Percentiles rank a stretch among this genome's conserved stretches.
phyloP scores from a whole-genome alignment of 805 yeast genomes.

The Suhomyces prunicola region DNA sequence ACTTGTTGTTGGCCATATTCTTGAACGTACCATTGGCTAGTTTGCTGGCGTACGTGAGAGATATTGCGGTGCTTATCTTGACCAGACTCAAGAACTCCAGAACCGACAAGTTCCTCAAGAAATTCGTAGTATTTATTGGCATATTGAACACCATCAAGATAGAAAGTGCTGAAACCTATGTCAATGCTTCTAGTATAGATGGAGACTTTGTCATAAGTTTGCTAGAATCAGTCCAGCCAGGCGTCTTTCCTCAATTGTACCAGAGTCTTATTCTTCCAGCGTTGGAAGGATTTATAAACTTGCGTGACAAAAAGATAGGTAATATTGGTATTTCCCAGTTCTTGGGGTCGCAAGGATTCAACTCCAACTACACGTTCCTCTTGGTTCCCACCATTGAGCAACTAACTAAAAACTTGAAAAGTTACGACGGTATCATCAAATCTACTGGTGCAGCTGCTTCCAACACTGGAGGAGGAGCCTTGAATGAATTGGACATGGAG shows the following conservation, averaged over 20 bases:
- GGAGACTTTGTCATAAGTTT: constrained; percentile 54
- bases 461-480: constrained; percentile 17
- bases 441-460: constrained; percentile 14
- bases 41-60: constrained; percentile 56
- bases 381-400: constrained; percentile 31
- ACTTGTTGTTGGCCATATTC: constrained; percentile 69
- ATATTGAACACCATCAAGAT: constrained; percentile 3
- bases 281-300: constrained; percentile 44
- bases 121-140: constrained; percentile 63
- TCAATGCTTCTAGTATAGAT: constrained; percentile 17
- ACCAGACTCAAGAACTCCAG: constrained; percentile 77
- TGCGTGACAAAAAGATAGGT: constrained; percentile 54
- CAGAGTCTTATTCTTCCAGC: constrained; percentile 53
- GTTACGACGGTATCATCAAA: constrained; percentile 27
- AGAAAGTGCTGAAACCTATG: neutral
- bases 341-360: constrained; percentile 24
- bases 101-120: constrained; percentile 76
- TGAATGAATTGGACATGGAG: constrained; percentile 53
- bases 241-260: constrained; percentile 51
- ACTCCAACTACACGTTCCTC: constrained; percentile 19
- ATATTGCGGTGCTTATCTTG: constrained; percentile 71
- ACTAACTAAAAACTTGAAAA: constrained; percentile 26
- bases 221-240: constrained; percentile 70
- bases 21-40: constrained; percentile 48
- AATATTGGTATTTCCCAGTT: constrained; percentile 49